Percentiles rank a stretch among this genome's conserved stretches.
Conservation (phyloP, 768 basidiomycete genomes). For the Lentinula raphanica region DNA sequence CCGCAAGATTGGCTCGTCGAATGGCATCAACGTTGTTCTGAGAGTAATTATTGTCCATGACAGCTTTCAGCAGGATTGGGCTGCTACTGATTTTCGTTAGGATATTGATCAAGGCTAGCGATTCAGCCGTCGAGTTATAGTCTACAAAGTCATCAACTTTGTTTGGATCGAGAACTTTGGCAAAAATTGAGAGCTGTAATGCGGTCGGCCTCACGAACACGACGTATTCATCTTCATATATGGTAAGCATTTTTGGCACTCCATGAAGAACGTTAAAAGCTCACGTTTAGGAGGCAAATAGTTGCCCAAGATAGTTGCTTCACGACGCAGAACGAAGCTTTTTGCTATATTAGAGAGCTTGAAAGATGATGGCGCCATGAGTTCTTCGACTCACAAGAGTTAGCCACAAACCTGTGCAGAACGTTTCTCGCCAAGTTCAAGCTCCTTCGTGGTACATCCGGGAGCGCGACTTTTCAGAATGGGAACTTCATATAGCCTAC, state of each 20-base stretch:
- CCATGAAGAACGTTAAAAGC: no score
- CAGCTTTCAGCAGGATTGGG: constrained; percentile 81
- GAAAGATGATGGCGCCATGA: neutral
- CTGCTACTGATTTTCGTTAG: constrained; percentile 92
- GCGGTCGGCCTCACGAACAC: constrained; percentile 88
- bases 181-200: constrained; percentile 79
- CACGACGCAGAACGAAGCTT: constrained; percentile 88
- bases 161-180: constrained; percentile 66
- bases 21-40: constrained; percentile 34
- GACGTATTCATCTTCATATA: constrained; percentile 99
- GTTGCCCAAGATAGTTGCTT: constrained; percentile 73
- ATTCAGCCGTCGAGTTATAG: constrained; percentile 62
- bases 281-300: constrained; percentile 89
- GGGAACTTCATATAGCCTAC: constrained; percentile 78
- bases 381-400: neutral
- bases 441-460: constrained; percentile 63
- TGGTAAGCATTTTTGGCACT: no score
- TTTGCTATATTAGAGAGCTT: constrained; percentile 71
- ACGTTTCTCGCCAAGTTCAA: constrained; percentile 73
- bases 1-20: constrained; percentile 46
- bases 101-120: constrained; percentile 72
- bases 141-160: constrained; percentile 65
- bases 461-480: constrained; percentile 85
- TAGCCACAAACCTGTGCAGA: constrained; percentile 56
- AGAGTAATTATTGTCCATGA: constrained; percentile 54